Evolutionary conservation across 139 green algal species (phyloP).

Genomic region (Coccomyxa sp.): DNA sequence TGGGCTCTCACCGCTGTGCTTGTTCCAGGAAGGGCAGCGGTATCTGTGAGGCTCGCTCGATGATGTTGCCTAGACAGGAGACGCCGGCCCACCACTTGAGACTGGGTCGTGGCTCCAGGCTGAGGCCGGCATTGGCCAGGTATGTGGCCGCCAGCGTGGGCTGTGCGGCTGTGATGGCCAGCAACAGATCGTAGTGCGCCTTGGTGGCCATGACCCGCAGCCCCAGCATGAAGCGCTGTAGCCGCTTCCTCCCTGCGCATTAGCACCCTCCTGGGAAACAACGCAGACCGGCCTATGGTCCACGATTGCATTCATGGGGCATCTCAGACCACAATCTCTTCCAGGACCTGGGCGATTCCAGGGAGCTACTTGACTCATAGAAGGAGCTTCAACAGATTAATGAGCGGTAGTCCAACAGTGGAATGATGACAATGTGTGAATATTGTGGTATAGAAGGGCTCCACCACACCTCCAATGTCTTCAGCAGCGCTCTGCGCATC

Average conservation of each 20-base stretch:
- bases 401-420: neutral
- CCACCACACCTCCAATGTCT: neutral
- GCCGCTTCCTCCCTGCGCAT: constrained; percentile 10
- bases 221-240: constrained; percentile 13
- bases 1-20: too few species aligned
- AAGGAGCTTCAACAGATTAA: neutral
- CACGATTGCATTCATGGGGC: neutral
- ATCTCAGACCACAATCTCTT: neutral
- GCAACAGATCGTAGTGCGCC: constrained; percentile 30
- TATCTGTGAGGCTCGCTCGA: neutral
- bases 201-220: neutral
- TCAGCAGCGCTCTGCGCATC: neutral
- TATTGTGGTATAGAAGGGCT: neutral
- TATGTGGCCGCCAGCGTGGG: constrained; percentile 45
- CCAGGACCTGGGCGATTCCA: neutral
- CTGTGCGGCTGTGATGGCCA: constrained; percentile 15
- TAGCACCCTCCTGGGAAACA: neutral
- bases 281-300: neutral
- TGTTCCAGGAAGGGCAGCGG: too few species aligned
- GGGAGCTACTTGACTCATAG: neutral
- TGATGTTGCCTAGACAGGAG: constrained; percentile 7
- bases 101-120: constrained; percentile 38
- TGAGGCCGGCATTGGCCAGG: constrained; percentile 25
- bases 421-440: neutral
- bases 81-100: constrained; percentile 6